Conservation (phyloP, 805 yeast species). For the Zygoascus ofunaensis region DNA sequence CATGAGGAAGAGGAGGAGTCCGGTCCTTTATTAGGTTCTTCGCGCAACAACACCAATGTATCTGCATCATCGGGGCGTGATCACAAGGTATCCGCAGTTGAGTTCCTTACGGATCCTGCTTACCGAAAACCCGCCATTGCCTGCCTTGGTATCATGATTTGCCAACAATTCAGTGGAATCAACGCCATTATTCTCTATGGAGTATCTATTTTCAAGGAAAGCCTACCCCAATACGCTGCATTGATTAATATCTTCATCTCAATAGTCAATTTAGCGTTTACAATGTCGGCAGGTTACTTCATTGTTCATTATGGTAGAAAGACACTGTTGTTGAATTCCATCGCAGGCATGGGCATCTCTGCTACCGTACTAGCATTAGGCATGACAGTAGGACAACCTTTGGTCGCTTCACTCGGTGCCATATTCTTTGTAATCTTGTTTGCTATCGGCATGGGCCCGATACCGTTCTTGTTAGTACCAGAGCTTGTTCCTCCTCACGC, state of each 20-base stretch:
- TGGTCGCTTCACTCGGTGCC: slow-evolving; percentile 40
- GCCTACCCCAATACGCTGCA: slow-evolving; percentile 65
- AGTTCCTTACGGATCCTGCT: slow-evolving; percentile 43
- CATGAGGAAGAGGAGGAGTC: slow-evolving; percentile 4
- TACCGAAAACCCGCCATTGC: slow-evolving; percentile 53
- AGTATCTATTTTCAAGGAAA: slow-evolving; percentile 63
- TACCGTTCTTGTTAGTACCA: slow-evolving; percentile 80
- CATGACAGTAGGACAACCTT: slow-evolving; percentile 28
- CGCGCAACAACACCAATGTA: background rate
- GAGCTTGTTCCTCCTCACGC: slow-evolving; percentile 82
- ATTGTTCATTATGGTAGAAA: slow-evolving; percentile 74
- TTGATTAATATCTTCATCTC: slow-evolving; percentile 70
- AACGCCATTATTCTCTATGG: slow-evolving; percentile 92
- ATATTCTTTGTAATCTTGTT: slow-evolving; percentile 71
- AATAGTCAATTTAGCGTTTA: slow-evolving; percentile 60
- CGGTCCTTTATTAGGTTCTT: background rate
- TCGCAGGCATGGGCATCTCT: slow-evolving; percentile 56
- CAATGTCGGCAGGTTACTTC: slow-evolving; percentile 61
- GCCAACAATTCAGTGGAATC: slow-evolving; percentile 90
- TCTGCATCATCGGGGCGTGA: background rate
- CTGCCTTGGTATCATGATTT: slow-evolving; percentile 62
- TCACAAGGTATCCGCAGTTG: slow-evolving; percentile 11
- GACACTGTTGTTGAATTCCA: slow-evolving; percentile 59
- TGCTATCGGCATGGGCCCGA: slow-evolving; percentile 92
- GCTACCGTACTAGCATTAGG: slow-evolving; percentile 60